A percentile compares a stretch with the other conserved stretches of the same genome.
Conservation (phyloP, 1,284 basidiomycete genomes). For the Trametes pubescens region DNA sequence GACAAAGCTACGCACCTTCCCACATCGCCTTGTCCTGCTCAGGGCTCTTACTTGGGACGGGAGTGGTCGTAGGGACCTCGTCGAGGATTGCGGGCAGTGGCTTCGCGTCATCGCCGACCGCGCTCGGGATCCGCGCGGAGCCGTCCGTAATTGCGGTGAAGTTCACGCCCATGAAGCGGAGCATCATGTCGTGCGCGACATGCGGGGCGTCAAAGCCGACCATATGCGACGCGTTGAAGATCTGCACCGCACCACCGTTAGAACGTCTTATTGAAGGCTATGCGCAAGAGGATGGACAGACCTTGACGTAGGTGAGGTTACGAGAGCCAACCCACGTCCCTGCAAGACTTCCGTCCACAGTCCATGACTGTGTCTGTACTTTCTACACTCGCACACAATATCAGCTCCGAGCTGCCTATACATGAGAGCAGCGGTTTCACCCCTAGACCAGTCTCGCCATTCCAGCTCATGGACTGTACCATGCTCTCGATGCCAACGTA, state of each 20-base stretch:
- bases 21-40: conserved; percentile 84
- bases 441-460: conserved; percentile 83
- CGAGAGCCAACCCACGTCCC: conserved; percentile 92
- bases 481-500: conserved; percentile 90
- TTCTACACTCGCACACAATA: conserved; percentile 53
- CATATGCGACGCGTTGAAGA: conserved; percentile 95
- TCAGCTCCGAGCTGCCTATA: not conserved
- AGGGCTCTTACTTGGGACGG: conserved; percentile 59
- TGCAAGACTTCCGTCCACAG: conserved; percentile 77
- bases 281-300: conserved; percentile 39
- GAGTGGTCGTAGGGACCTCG: conserved; percentile 47
- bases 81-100: conserved; percentile 59
- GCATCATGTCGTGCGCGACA: conserved; percentile 96
- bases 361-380: conserved; percentile 82
- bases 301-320: conserved; percentile 94
- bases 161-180: conserved; percentile 93
- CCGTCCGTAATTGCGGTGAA: conserved; percentile 82
- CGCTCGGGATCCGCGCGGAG: conserved; percentile 77
- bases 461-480: conserved; percentile 88
- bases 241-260: conserved; percentile 46
- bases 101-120: conserved; percentile 74
- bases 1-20: conserved; percentile 68
- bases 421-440: conserved; percentile 55
- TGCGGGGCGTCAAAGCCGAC: conserved; percentile 92
- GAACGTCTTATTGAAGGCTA: not conserved